These are phyloP conservation scores for Aureobasidium sp. DNA, from an alignment of 2,329 filamentous ascomycete genomes.

Conservation along the genomic window DNA sequence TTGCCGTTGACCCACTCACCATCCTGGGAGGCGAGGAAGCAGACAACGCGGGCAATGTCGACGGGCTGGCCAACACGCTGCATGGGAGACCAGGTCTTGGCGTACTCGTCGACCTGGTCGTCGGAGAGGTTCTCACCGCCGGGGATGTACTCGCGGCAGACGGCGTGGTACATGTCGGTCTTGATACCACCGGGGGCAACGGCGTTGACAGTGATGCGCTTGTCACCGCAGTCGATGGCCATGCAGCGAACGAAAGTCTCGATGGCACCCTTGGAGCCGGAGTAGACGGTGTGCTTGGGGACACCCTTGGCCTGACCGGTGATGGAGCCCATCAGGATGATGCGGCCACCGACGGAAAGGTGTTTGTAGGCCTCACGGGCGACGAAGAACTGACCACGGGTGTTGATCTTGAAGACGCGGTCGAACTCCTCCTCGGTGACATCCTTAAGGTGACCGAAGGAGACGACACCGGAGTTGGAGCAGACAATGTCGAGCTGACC, in stretches of 20 bases:
- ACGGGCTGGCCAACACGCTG: constrained; percentile 60
- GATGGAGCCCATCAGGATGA: constrained; percentile 51
- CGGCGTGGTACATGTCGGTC: constrained; percentile 55
- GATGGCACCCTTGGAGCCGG: constrained; percentile 48
- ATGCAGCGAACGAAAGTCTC: constrained; percentile 50
- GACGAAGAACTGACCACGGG: constrained; percentile 58
- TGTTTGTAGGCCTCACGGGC: constrained; percentile 51
- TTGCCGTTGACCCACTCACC: constrained; percentile 51
- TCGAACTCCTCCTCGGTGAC: constrained; percentile 51
- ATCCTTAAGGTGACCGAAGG: constrained; percentile 48
- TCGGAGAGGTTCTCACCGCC: constrained; percentile 49
- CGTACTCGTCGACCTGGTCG: constrained; percentile 56
- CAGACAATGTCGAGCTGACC: constrained; percentile 63
- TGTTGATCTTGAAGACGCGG: constrained; percentile 56
- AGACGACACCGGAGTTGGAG: constrained; percentile 58
- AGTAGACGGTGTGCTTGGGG: constrained; percentile 49
- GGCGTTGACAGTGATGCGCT: constrained; percentile 54
- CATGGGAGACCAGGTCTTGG: constrained; percentile 57
- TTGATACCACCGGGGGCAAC: constrained; percentile 52
- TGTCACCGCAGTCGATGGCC: constrained; percentile 48
- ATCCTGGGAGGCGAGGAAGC: constrained; percentile 52
- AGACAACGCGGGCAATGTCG: constrained; percentile 60
- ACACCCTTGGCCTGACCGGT: constrained; percentile 52
- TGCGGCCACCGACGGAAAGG: constrained; percentile 44
- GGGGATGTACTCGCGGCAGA: constrained; percentile 58